Conservation (phyloP, 768 basidiomycete species). For the Lentinula boryana region DNA sequence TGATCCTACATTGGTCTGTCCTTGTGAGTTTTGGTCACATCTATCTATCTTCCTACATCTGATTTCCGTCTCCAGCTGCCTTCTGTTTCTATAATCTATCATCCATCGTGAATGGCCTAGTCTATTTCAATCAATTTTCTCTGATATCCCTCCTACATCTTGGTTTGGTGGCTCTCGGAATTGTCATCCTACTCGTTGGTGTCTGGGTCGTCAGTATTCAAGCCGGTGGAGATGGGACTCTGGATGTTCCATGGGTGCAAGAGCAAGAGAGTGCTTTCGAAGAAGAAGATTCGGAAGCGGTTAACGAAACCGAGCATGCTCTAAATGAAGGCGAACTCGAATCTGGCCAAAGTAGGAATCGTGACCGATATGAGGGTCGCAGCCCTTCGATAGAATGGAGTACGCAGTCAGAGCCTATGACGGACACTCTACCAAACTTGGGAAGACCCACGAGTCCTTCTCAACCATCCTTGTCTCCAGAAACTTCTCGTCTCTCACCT, state of each 20-base stretch:
- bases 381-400: constrained; percentile 5
- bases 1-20: constrained; percentile 82
- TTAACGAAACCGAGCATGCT: background rate
- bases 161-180: constrained; percentile 71
- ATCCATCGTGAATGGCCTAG: constrained; percentile 83
- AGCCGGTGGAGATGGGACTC: constrained; percentile 47
- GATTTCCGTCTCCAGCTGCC: constrained; percentile 47
- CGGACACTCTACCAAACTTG: background rate
- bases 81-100: constrained; percentile 96
- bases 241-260: constrained; percentile 33
- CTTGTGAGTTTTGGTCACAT: constrained; percentile 44
- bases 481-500: background rate
- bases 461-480: background rate
- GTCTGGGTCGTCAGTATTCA: constrained; percentile 89
- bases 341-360: background rate
- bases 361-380: background rate
- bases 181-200: constrained; percentile 71
- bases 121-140: constrained; percentile 85
- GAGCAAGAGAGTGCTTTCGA: constrained; percentile 25
- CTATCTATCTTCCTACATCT: constrained; percentile 8
- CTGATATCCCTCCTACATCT: constrained; percentile 66
- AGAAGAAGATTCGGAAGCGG: constrained; percentile 30
- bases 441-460: constrained; percentile 2
- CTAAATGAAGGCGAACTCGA: background rate
- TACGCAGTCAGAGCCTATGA: constrained; percentile 3